Evolutionary conservation across 208 protist genomes (phyloP).

Genomic region (Leishmania aethiopica): DNA sequence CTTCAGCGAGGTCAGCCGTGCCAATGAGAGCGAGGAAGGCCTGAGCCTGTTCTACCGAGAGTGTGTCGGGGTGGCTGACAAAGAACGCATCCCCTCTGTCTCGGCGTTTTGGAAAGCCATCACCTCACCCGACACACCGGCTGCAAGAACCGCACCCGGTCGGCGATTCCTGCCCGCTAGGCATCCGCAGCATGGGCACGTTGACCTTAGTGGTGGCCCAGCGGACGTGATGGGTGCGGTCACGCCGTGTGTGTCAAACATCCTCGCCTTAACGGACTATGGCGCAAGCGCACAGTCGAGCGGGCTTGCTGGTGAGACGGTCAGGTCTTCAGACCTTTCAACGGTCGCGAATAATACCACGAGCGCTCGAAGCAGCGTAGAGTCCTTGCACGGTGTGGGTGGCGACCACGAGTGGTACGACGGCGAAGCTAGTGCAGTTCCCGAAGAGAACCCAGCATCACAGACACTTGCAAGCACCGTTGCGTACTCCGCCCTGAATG

Average conservation of each 20-base stretch:
- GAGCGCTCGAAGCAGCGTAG: not conserved
- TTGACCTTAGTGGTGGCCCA: not conserved
- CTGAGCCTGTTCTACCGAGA: slow-evolving; percentile 19
- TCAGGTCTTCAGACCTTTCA: not conserved
- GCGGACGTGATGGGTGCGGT: not conserved
- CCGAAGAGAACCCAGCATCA: not conserved
- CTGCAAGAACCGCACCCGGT: not conserved
- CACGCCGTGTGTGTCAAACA: slow-evolving; percentile 12
- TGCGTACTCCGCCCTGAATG: not conserved
- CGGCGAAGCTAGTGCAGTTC: not conserved
- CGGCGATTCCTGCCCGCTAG: not conserved
- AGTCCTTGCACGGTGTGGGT: not conserved
- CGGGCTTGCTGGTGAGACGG: not conserved
- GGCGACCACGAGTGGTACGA: not conserved
- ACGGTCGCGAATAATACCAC: not conserved
- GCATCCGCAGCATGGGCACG: not conserved
- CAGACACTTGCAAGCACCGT: not conserved
- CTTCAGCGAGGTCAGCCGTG: not conserved
- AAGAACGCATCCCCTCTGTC: not conserved
- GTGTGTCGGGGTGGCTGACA: not conserved
- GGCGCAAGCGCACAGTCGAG: slow-evolving; percentile 1
- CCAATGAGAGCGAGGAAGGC: not conserved
- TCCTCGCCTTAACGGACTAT: not conserved
- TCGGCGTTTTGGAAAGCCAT: not conserved
- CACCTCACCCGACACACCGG: not conserved